Evolutionary conservation across 257 asterid genomes (phyloP), one percentile per base, ranked within the genome.

Genomic region (Solanum pimpinellifolium): DNA sequence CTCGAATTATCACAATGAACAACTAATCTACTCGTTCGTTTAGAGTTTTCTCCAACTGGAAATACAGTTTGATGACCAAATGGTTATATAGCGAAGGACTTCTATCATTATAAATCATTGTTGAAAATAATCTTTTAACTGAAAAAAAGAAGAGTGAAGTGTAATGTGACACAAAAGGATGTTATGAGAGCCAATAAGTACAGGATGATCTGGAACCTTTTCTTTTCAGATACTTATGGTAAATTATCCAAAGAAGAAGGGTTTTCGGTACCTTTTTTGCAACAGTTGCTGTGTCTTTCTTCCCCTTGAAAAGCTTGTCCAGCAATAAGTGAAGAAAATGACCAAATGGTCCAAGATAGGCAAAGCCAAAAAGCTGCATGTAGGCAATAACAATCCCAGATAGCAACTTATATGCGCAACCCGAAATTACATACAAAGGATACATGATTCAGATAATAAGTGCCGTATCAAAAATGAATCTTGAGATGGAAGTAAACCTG

Each of bases 301-400:
- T 97, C 89, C 99, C 99, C 92, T 96, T 95, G 94, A 96, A 96
- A 89, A 95, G 83, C 86, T 94, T 97, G 88, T 97, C 99, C 82
- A 97, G 91, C 68, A 96, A 35, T 68, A 93, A 89, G 93, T 97
- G 98, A 87, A 92, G 93, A 90, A 82, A 97, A 90, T 97, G 99
- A 83, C 99, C 98, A 56, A 94, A 82, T 56, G 99, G 99, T 83
- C 99, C 99, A 44, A 97, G 93, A 90, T 97, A 96, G 68, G 96
- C 98, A 88, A 95, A 93, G 23, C 99, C 99, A 86, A 96, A 93
- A 86, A 97, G 86, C 99, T 96, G 95, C 88, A 90, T 27, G 10
- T 2, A 78, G 27, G 2, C n/a, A 46, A 27, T 80, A 4, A 46
- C 8, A 46, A 9, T 46, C 66, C 66, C 84, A 78, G 84, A 78